Evolutionary conservation across 192 early-diverging fungal genomes (phyloP).

Genomic region (Ambispora gerdemannii): DNA sequence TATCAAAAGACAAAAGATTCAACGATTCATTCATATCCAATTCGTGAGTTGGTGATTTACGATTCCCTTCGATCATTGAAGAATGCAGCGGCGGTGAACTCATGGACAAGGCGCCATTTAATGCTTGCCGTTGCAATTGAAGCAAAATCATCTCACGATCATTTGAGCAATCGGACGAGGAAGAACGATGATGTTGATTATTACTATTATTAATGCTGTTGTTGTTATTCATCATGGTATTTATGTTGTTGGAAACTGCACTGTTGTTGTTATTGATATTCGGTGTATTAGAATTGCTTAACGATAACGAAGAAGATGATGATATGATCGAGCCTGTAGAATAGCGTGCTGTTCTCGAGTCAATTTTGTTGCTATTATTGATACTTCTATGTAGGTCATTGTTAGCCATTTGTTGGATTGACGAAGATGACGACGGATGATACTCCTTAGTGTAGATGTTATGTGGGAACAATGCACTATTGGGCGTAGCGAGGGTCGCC

Average conservation of each 20-base stretch:
- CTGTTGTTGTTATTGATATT: neutral
- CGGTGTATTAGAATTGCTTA: neutral
- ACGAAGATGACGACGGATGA: neutral
- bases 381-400: neutral
- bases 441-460: neutral
- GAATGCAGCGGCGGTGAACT: slow-evolving; percentile 8
- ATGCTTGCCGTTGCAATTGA: neutral
- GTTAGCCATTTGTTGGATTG: neutral
- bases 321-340: too few relatives aligned
- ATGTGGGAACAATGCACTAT: neutral
- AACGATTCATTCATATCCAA: neutral
- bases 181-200: neutral
- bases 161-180: neutral
- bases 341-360: too few relatives aligned
- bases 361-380: neutral
- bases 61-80: neutral
- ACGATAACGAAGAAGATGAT: too few relatives aligned
- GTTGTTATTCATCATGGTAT: neutral
- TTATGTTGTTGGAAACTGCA: neutral
- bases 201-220: neutral
- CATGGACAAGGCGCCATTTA: neutral
- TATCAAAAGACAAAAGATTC: neutral
- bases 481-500: neutral
- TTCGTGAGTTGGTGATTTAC: neutral
- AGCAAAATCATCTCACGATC: neutral